Evolutionary conservation across 495 filamentous ascomycete species (phyloP), one percentile per base, ranked within the genome.

Genomic region (Trichoderma asperelloides): DNA sequence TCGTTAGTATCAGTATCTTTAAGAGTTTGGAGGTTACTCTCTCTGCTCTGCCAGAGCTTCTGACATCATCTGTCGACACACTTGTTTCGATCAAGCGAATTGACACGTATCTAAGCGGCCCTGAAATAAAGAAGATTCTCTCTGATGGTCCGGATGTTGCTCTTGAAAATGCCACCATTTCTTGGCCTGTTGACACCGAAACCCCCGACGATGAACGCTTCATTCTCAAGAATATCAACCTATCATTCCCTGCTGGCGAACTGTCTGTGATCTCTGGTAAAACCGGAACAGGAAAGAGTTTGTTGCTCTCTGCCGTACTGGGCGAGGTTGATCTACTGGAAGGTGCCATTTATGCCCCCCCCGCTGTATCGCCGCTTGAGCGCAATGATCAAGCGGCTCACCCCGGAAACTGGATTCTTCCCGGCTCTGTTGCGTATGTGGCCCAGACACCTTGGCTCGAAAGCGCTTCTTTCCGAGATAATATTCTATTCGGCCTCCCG

Each of bases 401-500:
- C 37, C 82, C 75, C 60, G 82, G 79, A 51, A 86, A 91, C 65
- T 93, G 90, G 90, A 86, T 90, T 64, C 80, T 91, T 25, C 85
- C 88, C 18, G 80, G 80, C 1, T 80, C 85, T 0, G 85, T 92
- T 62, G 90, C 90, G 0, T 95, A 88, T 72, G 90, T 95, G 33
- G 86, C 89, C 7, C 91, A 95, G 73, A 91, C 88, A 21, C 91
- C 91, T 0, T 95, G 91, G 91, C 92, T 95, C 67, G 91, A 93
- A 69, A 93, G 93, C 69, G 89, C 89, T 0, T 89, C 83, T 8
- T 87, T 95, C 69, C 86, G 82, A 67, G 86, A 89, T 21, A 92
- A 92, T 66, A 89, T 95, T 62, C 71, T 91, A 0, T 89, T 93
- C 69, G 90, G 90, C 18, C 77, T 93, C 11, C 90, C 91, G 1